Evolutionary conservation across 2,329 filamentous ascomycete genomes (phyloP).

Genomic region (Fusarium solani-melongenae): DNA sequence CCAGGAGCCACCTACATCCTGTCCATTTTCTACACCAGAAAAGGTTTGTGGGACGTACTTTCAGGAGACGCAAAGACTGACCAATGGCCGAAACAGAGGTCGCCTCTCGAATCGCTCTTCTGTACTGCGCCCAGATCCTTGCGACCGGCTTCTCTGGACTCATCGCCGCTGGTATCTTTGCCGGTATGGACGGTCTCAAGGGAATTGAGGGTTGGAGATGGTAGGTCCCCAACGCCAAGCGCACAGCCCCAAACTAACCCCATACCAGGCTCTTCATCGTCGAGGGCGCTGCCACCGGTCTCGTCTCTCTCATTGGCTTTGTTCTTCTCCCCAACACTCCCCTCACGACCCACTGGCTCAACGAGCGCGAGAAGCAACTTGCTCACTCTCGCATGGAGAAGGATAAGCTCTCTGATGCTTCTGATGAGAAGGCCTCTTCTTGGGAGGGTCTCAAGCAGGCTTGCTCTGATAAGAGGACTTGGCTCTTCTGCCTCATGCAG

Average conservation of each 20-base stretch:
- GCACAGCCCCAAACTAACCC: neutral
- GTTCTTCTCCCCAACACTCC: conserved; percentile 52
- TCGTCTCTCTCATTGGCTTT: conserved; percentile 46
- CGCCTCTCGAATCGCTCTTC: conserved; percentile 68
- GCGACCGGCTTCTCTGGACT: conserved; percentile 75
- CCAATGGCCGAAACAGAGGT: conserved; percentile 64
- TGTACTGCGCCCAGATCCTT: conserved; percentile 70
- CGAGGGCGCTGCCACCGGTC: conserved; percentile 62
- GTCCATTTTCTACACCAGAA: conserved; percentile 49
- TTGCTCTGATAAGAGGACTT: conserved; percentile 60
- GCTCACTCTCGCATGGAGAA: conserved; percentile 60
- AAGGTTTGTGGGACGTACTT: conserved; percentile 27
- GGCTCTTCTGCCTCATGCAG: conserved; percentile 66
- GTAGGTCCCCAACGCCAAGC: conserved; percentile 38
- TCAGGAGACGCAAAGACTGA: neutral
- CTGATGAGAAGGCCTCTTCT: conserved; percentile 50
- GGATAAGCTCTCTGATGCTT: conserved; percentile 61
- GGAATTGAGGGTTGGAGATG: conserved; percentile 73
- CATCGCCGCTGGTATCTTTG: conserved; percentile 70
- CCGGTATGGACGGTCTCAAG: conserved; percentile 50
- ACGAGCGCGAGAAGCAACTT: conserved; percentile 59
- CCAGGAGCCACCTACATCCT: conserved; percentile 52
- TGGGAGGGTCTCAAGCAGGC: conserved; percentile 62
- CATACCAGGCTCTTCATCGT: conserved; percentile 52
- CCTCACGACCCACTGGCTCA: conserved; percentile 57